Base-by-base conservation (phyloP, 2,329 filamentous ascomycete genomes). In the Fusarium scirpi region DNA sequence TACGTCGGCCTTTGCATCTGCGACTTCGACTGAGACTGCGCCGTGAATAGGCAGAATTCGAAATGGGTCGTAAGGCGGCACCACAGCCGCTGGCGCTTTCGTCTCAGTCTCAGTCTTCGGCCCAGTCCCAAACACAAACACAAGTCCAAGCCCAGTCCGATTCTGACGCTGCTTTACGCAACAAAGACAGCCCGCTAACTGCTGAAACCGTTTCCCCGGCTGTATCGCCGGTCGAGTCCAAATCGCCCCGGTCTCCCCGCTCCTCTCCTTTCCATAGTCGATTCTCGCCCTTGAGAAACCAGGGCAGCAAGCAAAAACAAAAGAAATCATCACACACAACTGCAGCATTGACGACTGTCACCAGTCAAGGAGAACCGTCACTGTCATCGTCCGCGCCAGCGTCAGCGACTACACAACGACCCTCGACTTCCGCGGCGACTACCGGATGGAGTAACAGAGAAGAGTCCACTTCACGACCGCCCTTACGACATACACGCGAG, bases 51-150 rank as follows among this genome's bases (percentile, higher is more conserved):
- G 65, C 69, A 74, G 71, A 70, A 73, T 71, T 70, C 62, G 65
- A 62, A 67, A 89, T 89, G 86, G 86, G 83, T 81, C 87, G 86
- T 78, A 89, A 87, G 80, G 80, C 84, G 76, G 85, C 83, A 80
- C 87, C 86, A 72, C 84, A 88, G 82, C 86, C 87, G 80, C 83
- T 89, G 80, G 80, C 83, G 77, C 82, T 89, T 62, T 49, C 69
- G 65, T 71, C 68, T 71, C 69, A 71, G 65, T 71, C 54, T 51
- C 69, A 71, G 65, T 71, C 54, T 51, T 65, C 60, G 53, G 57
- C 53, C 65, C 65, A 63, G 59, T 29, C 55, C 56, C 67, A 69
- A 48, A 32, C 58, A 47, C 34, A 38, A 38, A 38, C 34, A 38
- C 34, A 38, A 38, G 34, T 38, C 34, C 61, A 63, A 57, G 22